Conservation (phyloP, 805 yeast genomes). For the Tetrapisispora phaffii region DNA sequence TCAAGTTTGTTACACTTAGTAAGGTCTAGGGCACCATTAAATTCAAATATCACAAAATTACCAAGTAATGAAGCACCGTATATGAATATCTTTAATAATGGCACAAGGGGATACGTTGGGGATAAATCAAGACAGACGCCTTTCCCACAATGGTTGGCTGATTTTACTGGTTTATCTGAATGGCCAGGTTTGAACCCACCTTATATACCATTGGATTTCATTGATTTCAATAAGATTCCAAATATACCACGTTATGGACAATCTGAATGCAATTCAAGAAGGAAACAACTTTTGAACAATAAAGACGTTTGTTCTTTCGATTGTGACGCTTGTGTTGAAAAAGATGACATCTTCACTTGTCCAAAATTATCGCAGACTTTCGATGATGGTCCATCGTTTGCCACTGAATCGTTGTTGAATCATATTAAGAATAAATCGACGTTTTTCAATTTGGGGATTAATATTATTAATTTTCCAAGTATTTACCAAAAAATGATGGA, state of each 20-base stretch:
- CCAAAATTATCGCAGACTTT: slow-evolving; percentile 72
- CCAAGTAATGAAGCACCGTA: neutral
- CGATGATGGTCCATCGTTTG: slow-evolving; percentile 87
- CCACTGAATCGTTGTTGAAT: slow-evolving; percentile 51
- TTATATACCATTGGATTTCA: slow-evolving; percentile 68
- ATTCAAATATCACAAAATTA: neutral
- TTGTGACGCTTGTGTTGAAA: slow-evolving; percentile 66
- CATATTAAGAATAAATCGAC: slow-evolving; percentile 52
- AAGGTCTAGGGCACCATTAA: neutral
- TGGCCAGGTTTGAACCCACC: slow-evolving; percentile 93
- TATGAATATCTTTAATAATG: neutral
- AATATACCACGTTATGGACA: slow-evolving; percentile 38
- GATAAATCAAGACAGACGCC: slow-evolving; percentile 30
- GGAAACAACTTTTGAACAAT: slow-evolving; percentile 18
- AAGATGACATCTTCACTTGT: slow-evolving; percentile 72
- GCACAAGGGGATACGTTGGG: neutral
- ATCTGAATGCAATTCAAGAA: slow-evolving; percentile 44
- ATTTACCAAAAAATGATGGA: slow-evolving; percentile 46
- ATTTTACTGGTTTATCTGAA: slow-evolving; percentile 56
- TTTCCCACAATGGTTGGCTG: slow-evolving; percentile 72
- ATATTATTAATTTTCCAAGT: slow-evolving; percentile 69
- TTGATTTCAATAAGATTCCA: slow-evolving; percentile 48
- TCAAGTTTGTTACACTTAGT: neutral
- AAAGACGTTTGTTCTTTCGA: slow-evolving; percentile 70
- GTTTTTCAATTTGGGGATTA: slow-evolving; percentile 77